phyloP scores from a whole-genome alignment of 208 protist genomes.

The Trypanosoma scelopori region DNA sequence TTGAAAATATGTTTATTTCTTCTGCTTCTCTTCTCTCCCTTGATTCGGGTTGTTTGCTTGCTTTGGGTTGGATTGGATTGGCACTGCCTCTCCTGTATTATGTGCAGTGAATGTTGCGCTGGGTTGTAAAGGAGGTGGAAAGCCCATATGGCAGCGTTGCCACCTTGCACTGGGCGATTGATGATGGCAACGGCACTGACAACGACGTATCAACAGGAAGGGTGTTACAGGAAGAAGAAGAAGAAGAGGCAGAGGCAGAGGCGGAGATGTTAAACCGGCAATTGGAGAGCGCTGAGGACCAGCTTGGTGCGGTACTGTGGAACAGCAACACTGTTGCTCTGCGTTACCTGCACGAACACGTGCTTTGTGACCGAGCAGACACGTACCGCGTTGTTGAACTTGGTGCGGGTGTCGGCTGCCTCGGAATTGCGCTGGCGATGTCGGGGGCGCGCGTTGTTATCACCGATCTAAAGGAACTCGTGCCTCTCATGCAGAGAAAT shows the following conservation, averaged over 20 bases:
- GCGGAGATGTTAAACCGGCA: slow-evolving; percentile 36
- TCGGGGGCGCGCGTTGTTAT: slow-evolving; percentile 61
- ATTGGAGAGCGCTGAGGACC: slow-evolving; percentile 79
- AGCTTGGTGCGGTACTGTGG: slow-evolving; percentile 88
- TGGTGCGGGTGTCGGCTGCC: slow-evolving; percentile 80
- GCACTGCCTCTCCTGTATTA: not conserved
- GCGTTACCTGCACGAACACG: slow-evolving; percentile 56
- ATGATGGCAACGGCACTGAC: slow-evolving; percentile 16
- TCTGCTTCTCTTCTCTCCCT: not conserved
- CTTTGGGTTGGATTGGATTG: not conserved
- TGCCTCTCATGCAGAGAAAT: slow-evolving; percentile 84
- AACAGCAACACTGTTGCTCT: slow-evolving; percentile 85
- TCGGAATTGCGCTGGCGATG: slow-evolving; percentile 90
- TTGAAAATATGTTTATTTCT: no score
- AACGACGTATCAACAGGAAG: not conserved
- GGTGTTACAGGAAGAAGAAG: not conserved
- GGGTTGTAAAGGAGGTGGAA: slow-evolving; percentile 64
- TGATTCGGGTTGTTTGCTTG: slow-evolving; percentile 5
- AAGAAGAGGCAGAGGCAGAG: slow-evolving; percentile 4
- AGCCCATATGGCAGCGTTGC: slow-evolving; percentile 73
- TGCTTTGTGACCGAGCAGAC: slow-evolving; percentile 28
- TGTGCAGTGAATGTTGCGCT: slow-evolving; percentile 53
- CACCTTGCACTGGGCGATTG: slow-evolving; percentile 84
- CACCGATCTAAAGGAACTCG: slow-evolving; percentile 84
- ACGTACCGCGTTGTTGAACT: slow-evolving; percentile 61